phyloP scores from a whole-genome alignment of 805 yeast species.

The Cyberlindnera amylophila region DNA sequence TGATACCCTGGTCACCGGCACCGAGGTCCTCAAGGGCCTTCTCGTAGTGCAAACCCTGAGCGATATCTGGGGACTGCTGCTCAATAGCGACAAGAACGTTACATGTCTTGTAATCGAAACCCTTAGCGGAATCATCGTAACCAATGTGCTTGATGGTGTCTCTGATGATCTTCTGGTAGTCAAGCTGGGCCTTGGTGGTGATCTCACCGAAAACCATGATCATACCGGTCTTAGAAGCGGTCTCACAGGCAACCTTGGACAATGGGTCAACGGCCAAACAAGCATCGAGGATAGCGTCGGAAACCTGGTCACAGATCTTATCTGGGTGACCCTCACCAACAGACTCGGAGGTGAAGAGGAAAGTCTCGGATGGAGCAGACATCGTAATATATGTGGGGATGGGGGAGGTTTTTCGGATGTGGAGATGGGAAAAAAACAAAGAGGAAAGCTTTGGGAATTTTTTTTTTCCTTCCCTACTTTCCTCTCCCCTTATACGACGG shows the following conservation, averaged over 20 bases:
- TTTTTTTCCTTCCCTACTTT: too few species aligned
- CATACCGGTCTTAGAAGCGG: conserved; percentile 99
- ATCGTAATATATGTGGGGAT: conserved; percentile 5
- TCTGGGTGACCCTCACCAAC: conserved; percentile 96
- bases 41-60: conserved; percentile 98
- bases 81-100: conserved; percentile 98
- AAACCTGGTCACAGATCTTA: conserved; percentile 97
- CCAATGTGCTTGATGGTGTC: conserved; percentile 98
- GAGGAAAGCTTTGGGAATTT: background rate
- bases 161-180: conserved; percentile 96
- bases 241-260: conserved; percentile 98
- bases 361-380: conserved; percentile 36
- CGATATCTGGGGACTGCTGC: conserved; percentile 98
- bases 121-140: conserved; percentile 92
- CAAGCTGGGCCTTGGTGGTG: conserved; percentile 92
- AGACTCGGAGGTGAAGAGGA: conserved; percentile 79
- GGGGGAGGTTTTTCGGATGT: background rate
- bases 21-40: conserved; percentile 94
- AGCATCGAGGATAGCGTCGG: conserved; percentile 97
- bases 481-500: background rate
- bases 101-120: conserved; percentile 99
- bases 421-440: background rate
- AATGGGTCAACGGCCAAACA: conserved; percentile 93
- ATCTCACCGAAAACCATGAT: conserved; percentile 99
- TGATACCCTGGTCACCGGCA: conserved; percentile 99